Conservation (phyloP, 116 monocot genomes). For the Phalaenopsis hybrid region DNA sequence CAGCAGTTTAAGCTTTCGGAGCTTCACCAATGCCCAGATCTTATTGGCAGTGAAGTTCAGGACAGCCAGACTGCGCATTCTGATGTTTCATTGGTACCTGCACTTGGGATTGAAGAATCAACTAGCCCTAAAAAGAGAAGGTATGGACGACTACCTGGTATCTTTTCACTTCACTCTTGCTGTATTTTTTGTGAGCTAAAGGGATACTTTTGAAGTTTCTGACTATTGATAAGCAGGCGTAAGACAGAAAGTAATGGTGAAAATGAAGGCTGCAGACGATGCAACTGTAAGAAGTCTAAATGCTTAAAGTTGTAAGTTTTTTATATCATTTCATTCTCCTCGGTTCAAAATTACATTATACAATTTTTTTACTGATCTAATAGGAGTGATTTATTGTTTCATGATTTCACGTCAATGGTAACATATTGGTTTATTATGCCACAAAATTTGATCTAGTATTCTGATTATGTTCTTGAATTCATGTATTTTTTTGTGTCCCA, state of each 20-base stretch:
- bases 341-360: background rate
- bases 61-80: slow-evolving; percentile 21
- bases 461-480: too few species aligned
- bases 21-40: slow-evolving; percentile 21
- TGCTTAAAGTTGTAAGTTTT: slow-evolving; percentile 89
- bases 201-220: background rate
- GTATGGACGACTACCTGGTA: slow-evolving; percentile 18
- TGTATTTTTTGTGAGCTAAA: background rate
- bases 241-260: slow-evolving; percentile 59
- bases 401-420: background rate
- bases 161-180: background rate
- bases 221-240: slow-evolving; percentile 33
- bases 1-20: slow-evolving; percentile 13
- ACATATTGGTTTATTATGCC: too few species aligned
- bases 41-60: slow-evolving; percentile 17
- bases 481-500: too few species aligned
- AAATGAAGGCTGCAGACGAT: slow-evolving; percentile 68
- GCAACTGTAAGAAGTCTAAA: slow-evolving; percentile 96
- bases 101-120: slow-evolving; percentile 19
- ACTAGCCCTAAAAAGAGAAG: slow-evolving; percentile 71
- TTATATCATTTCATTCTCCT: slow-evolving; percentile 6
- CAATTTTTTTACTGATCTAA: background rate
- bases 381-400: background rate
- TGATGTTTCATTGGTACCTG: slow-evolving; percentile 22
- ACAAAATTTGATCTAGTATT: too few species aligned